These are phyloP conservation scores for Globisporangium lucens DNA, from an alignment of 352 stramenopile genomes.

Conservation along the genomic window DNA sequence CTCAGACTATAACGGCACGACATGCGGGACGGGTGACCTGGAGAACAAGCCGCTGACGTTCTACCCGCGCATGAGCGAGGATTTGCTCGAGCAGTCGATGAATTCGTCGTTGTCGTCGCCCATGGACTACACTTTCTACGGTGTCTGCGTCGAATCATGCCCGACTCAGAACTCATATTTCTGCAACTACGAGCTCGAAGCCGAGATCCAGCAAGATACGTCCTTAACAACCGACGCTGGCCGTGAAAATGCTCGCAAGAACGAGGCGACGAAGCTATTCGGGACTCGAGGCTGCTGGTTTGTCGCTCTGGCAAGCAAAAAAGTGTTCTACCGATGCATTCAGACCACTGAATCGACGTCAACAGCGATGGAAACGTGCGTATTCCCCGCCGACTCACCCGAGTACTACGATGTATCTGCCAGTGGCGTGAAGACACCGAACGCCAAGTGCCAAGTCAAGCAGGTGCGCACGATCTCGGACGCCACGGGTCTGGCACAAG, in stretches of 20 bases:
- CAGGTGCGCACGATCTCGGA: slow-evolving; percentile 52
- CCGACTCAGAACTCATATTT: slow-evolving; percentile 50
- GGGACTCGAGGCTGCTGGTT: slow-evolving; percentile 55
- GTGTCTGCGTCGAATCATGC: slow-evolving; percentile 60
- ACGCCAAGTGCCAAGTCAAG: slow-evolving; percentile 77
- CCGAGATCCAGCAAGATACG: slow-evolving; percentile 35
- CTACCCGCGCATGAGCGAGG: slow-evolving; percentile 76
- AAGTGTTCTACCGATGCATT: slow-evolving; percentile 82
- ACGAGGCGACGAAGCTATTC: slow-evolving; percentile 36
- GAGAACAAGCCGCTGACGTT: slow-evolving; percentile 42
- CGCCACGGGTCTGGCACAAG: slow-evolving; percentile 48
- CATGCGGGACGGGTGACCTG: slow-evolving; percentile 50
- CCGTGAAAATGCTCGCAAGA: slow-evolving; percentile 44
- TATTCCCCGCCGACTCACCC: slow-evolving; percentile 59
- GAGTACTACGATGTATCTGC: slow-evolving; percentile 62
- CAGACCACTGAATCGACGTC: slow-evolving; percentile 59
- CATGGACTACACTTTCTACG: slow-evolving; percentile 65
- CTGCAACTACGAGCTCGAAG: slow-evolving; percentile 75
- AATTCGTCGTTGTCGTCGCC: slow-evolving; percentile 37
- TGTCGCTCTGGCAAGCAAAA: slow-evolving; percentile 55
- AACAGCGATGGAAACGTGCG: slow-evolving; percentile 58
- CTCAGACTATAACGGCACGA: slow-evolving; percentile 71
- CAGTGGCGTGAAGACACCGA: slow-evolving; percentile 43
- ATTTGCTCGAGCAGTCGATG: slow-evolving; percentile 57
- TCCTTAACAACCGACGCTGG: slow-evolving; percentile 36